Base-by-base conservation (phyloP, 179 eudicot genomes). In the Corrigiola litoralis region DNA sequence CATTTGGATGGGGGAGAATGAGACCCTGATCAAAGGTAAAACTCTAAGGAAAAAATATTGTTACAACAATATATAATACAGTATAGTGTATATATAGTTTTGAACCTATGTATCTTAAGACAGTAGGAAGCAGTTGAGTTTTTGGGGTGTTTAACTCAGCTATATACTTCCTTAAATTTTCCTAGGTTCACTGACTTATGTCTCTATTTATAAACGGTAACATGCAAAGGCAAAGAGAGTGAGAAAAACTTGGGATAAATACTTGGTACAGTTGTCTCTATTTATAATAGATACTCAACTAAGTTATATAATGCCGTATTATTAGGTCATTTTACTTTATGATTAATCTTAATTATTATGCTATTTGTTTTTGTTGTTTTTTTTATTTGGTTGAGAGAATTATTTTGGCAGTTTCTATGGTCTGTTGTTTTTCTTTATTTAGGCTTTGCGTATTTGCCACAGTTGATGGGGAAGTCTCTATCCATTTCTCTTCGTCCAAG, bases 231-330 rank as follows among this genome's bases (percentile, higher is more conserved):
- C 41, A 58, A 27, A 68, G 44, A 51, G 47, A 20, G 36, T 48
- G 53, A 60, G 38, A 29, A 40, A 29, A 29, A 1, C 2, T 46
- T 4, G 71, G 67, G 3, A 40, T 10, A 18, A 60, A 73, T 57
- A 66, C 67, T 54, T 61, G 65, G 58, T 45, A 54, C 55, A 70
- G 68, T 67, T 67, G 44, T 73, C 48, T 72, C 49, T 58, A 65
- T 70, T 64, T 51, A 49, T 37, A 46, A 58, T 41, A 45, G 66
- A 48, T 41, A 59, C 37, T 12, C 52, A 69, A 18, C 13, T 29
- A 56, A 12, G 16, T 69, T 36, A 51, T 68, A 68, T 13, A 17
- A 25, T 58, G 3, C 9, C 23, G 63, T 67, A 32, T 6, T 32
- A 27, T 41, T 42, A 41, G 1, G 31, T 54, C 18, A 37, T 3